Evolutionary conservation across 148 eudicot species (phyloP).

Genomic region (Nepenthes gracilis): DNA sequence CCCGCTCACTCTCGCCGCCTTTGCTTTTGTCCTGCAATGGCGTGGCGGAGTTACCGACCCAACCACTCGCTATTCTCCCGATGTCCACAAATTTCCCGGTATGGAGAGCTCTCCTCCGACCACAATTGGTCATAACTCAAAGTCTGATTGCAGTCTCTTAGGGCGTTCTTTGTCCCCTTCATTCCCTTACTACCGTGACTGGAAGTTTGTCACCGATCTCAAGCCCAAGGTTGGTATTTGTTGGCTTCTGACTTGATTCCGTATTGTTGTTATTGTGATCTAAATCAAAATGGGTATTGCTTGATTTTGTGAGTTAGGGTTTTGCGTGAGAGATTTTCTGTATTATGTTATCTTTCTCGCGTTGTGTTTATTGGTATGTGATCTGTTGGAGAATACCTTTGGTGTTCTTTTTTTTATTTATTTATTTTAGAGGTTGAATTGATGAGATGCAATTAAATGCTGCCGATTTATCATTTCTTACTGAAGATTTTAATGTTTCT

Average conservation of each 20-base stretch:
- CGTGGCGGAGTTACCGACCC: constrained; percentile 83
- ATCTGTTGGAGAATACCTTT: too few species aligned
- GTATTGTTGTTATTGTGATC: constrained; percentile 12
- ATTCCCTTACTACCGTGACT: constrained; percentile 62
- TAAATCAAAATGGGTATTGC: constrained; percentile 5
- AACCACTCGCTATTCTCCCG: constrained; percentile 58
- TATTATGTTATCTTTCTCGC: too few species aligned
- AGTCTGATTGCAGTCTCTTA: constrained; percentile 41
- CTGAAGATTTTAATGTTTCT: too few species aligned
- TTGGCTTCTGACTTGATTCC: constrained; percentile 15
- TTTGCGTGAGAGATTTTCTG: too few species aligned
- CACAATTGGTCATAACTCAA: constrained; percentile 17
- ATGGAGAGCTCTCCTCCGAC: constrained; percentile 61
- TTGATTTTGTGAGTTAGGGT: constrained; percentile 7
- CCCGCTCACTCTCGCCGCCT: constrained; percentile 69
- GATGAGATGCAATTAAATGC: too few species aligned
- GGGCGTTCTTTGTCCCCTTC: constrained; percentile 35
- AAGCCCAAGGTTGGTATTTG: constrained; percentile 57
- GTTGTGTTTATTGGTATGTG: too few species aligned
- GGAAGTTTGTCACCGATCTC: constrained; percentile 63
- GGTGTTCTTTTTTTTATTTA: too few species aligned
- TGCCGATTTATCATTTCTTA: too few species aligned
- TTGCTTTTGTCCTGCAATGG: constrained; percentile 91
- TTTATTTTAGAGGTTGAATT: too few species aligned
- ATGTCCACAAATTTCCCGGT: constrained; percentile 58